phyloP scores from a whole-genome alignment of 1,284 basidiomycete species.

The Lentinula novae-zelandiae region DNA sequence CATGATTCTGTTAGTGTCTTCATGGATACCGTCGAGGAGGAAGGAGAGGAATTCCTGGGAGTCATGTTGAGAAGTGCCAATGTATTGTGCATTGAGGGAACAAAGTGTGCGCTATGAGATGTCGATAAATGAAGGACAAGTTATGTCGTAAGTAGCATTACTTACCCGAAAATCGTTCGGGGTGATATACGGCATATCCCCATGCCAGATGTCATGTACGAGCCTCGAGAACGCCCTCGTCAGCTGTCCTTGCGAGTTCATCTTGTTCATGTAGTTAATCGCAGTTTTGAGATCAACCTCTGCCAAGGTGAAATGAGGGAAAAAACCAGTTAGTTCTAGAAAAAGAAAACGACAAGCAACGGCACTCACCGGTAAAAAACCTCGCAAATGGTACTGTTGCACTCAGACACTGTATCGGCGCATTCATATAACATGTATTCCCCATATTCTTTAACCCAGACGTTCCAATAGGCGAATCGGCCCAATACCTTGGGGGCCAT shows the following conservation, averaged over 20 bases:
- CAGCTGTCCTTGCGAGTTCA: slow-evolving; percentile 87
- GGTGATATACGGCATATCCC: slow-evolving; percentile 80
- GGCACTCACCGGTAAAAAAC: slow-evolving; percentile 75
- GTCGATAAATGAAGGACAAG: neutral
- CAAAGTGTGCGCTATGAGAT: slow-evolving; percentile 73
- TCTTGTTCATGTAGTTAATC: slow-evolving; percentile 84
- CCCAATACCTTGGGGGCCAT: slow-evolving; percentile 79
- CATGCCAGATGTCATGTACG: slow-evolving; percentile 86
- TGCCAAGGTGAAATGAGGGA: slow-evolving; percentile 23
- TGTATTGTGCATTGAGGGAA: slow-evolving; percentile 83
- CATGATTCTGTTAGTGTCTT: slow-evolving; percentile 90
- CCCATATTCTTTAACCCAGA: slow-evolving; percentile 94
- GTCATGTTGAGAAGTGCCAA: slow-evolving; percentile 93
- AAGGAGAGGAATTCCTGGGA: slow-evolving; percentile 97
- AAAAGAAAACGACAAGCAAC: neutral
- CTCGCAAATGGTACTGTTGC: slow-evolving; percentile 88
- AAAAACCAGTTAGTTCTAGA: neutral
- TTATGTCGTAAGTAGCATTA: neutral
- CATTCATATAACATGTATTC: slow-evolving; percentile 99
- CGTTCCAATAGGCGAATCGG: slow-evolving; percentile 73
- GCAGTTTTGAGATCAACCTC: slow-evolving; percentile 87
- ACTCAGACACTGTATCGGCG: slow-evolving; percentile 92
- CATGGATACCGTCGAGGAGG: slow-evolving; percentile 93
- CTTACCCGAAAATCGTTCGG: slow-evolving; percentile 86
- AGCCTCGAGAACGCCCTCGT: slow-evolving; percentile 83